A percentile compares a stretch with the other conserved stretches of the same genome.
phyloP scores from a whole-genome alignment of 2,329 filamentous ascomycete genomes.

The Periconia digitata region DNA sequence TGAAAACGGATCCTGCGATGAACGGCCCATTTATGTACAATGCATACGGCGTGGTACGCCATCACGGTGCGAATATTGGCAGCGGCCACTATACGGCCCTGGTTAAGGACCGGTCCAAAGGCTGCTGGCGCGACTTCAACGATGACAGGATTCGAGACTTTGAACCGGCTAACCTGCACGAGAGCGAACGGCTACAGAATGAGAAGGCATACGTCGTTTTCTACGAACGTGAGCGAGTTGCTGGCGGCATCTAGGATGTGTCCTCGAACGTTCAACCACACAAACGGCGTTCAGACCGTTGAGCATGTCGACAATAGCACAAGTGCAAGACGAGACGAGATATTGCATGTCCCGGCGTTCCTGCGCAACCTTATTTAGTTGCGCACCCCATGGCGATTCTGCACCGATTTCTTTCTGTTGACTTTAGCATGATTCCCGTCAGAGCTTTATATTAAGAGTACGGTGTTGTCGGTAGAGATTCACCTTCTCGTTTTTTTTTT shows the following conservation, averaged over 20 bases:
- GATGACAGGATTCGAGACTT: slow-evolving; percentile 58
- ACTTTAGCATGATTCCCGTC: too few species aligned
- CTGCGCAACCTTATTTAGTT: too few species aligned
- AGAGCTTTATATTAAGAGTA: too few species aligned
- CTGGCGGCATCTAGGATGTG: slow-evolving; percentile 26
- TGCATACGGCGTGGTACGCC: slow-evolving; percentile 81
- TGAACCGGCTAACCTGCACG: slow-evolving; percentile 54
- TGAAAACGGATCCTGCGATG: slow-evolving; percentile 47
- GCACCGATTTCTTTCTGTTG: too few species aligned
- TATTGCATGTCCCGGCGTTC: too few species aligned
- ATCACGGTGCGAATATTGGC: slow-evolving; percentile 67
- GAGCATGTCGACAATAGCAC: too few species aligned
- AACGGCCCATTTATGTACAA: slow-evolving; percentile 72
- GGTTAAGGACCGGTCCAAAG: slow-evolving; percentile 51
- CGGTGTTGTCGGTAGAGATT: too few species aligned
- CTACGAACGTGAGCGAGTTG: slow-evolving; percentile 52
- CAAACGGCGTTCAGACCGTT: neutral
- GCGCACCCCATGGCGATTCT: too few species aligned
- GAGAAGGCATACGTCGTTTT: slow-evolving; percentile 68
- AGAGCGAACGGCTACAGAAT: slow-evolving; percentile 58
- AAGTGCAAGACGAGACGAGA: too few species aligned
- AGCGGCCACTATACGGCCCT: slow-evolving; percentile 81
- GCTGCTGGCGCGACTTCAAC: slow-evolving; percentile 64
- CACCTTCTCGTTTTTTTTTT: too few species aligned
- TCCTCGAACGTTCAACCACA: neutral